Conservation (phyloP, 1,139 yeast genomes). For the Taphrina pruni region DNA sequence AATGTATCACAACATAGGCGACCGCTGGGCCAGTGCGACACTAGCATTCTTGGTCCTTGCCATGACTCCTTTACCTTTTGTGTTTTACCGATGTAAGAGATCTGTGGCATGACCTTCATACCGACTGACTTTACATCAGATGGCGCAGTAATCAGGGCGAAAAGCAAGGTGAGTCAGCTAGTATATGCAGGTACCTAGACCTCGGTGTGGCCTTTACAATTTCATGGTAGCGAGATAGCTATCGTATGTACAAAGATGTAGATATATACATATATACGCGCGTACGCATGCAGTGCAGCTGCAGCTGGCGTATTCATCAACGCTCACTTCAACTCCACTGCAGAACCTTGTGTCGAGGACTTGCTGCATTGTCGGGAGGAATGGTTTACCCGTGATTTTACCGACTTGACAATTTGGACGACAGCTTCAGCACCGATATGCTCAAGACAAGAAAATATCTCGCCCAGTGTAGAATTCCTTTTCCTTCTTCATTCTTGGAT, state of each 20-base stretch:
- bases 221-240: no score
- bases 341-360: background rate
- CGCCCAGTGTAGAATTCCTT: background rate
- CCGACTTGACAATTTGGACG: background rate
- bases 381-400: background rate
- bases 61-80: constrained; percentile 70
- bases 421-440: no score
- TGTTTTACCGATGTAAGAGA: constrained; percentile 55
- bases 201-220: no score
- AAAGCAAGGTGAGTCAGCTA: constrained; percentile 3
- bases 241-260: no score
- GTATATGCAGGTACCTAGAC: background rate
- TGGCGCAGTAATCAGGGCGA: constrained; percentile 5
- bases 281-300: no score
- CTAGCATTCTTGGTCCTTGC: constrained; percentile 68
- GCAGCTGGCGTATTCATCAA: no score
- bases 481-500: background rate
- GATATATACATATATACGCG: no score
- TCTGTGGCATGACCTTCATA: no score
- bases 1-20: constrained; percentile 72
- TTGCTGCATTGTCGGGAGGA: background rate
- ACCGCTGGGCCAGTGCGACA: constrained; percentile 78
- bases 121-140: background rate
- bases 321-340: no score
- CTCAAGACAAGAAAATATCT: background rate